Evolutionary conservation across 2,329 filamentous ascomycete species (phyloP), one percentile per base, ranked within the genome.

Genomic region (Colletotrichum destructivum): DNA sequence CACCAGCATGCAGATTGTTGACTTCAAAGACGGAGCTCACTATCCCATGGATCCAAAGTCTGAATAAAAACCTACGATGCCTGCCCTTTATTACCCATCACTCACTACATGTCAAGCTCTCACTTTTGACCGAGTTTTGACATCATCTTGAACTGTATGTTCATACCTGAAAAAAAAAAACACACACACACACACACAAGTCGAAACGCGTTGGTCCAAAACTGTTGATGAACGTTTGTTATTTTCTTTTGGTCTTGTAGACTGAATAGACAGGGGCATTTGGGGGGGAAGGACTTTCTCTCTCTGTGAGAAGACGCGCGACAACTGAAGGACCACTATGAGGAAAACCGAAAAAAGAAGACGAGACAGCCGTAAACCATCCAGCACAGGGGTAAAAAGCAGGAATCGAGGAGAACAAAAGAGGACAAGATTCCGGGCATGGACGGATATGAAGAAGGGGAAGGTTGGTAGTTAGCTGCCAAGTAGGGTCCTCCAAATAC

Each of bases 361-460:
- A 73, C 57, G 62, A 73, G 72, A 74, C 65, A 74, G 72, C 72
- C 72, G 70, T 73, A 73, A 74, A 65, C 70, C 67, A 72, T 73
- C 67, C 71, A 68, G 69, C 62, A 72, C 62, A 69, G 69, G 65
- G 72, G 61, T 59, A 52, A 55, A 70, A 66, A 69, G 64, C 67
- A 66, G 72, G 69, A 66, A 62, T 67, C 44, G 57, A 31, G 61
- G 49, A 62, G 49, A 66, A 70, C 49, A 66, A 72, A 63, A 67
- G 64, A 51, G 64, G 72, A 57, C 61, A 46, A 72, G 60, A 66
- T 38, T 49, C 63, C 60, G 68, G 63, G 71, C 55, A 63, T 67
- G 54, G 61, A 62, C 60, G 60, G 47, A 61, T 52, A 69, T 63
- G 56, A 46, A 69, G 51, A 54, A 71, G 54, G 60, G 61, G 51